Conservation (phyloP, 768 basidiomycete species). For the Termitomyces sp. region DNA sequence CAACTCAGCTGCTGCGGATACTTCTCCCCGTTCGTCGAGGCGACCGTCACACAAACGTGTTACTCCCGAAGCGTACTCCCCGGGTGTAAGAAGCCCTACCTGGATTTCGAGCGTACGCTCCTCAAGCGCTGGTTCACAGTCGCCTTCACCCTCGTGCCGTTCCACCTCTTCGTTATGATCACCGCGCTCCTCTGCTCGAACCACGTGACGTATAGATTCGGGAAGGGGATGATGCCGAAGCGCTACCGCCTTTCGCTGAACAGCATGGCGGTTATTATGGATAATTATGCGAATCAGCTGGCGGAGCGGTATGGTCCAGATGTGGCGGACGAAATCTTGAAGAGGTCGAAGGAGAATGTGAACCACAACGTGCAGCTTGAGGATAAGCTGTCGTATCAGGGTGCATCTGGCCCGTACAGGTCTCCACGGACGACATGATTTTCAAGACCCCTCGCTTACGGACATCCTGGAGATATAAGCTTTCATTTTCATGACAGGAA, state of each 20-base stretch:
- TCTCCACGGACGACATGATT: conserved; percentile 20
- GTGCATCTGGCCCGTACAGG: background rate
- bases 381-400: conserved; percentile 17
- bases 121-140: conserved; percentile 60
- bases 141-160: conserved; percentile 61
- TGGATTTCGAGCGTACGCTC: conserved; percentile 48
- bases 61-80: conserved; percentile 65
- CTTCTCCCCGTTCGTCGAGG: conserved; percentile 76
- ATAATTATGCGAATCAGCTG: conserved; percentile 70
- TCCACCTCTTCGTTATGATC: conserved; percentile 61
- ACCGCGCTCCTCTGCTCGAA: conserved; percentile 66
- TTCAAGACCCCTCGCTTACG: background rate
- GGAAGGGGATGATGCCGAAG: conserved; percentile 87
- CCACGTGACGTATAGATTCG: conserved; percentile 83
- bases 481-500: background rate
- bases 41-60: conserved; percentile 66
- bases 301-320: conserved; percentile 63
- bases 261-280: conserved; percentile 79
- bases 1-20: conserved; percentile 76
- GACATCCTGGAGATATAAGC: no score
- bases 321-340: conserved; percentile 49
- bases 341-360: conserved; percentile 45
- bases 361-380: conserved; percentile 17
- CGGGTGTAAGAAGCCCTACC: conserved; percentile 67
- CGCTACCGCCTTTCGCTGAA: conserved; percentile 67